These are phyloP conservation scores for Dendrobium officinale DNA, from an alignment of 106 monocot species.

Conservation along the genomic window DNA sequence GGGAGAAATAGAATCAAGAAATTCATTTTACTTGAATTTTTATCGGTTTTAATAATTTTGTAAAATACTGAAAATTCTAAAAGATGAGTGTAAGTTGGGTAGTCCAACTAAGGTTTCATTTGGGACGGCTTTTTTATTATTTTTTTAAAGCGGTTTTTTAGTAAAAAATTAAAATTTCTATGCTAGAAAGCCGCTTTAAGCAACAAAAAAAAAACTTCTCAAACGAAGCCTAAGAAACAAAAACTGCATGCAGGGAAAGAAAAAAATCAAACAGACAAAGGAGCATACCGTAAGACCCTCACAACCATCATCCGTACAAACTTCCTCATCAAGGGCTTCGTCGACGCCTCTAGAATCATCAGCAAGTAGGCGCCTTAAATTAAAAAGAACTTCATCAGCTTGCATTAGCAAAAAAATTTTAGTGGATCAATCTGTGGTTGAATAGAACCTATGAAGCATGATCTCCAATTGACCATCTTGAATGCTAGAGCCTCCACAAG, in stretches of 20 bases:
- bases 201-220: too few relatives aligned
- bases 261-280: neutral
- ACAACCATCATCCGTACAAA: constrained; percentile 35
- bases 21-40: neutral
- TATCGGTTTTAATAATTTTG: neutral
- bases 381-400: neutral
- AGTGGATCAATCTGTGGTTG: neutral
- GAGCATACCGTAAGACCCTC: constrained; percentile 47
- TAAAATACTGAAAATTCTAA: neutral
- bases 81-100: neutral
- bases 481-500: constrained; percentile 63
- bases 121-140: too few relatives aligned
- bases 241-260: neutral
- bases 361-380: constrained; percentile 35
- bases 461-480: constrained; percentile 62
- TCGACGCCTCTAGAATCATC: constrained; percentile 60
- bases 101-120: neutral
- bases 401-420: neutral
- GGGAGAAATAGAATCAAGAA: neutral
- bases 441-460: constrained; percentile 58
- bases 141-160: too few relatives aligned
- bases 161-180: too few relatives aligned
- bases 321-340: constrained; percentile 64
- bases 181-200: too few relatives aligned
- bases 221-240: neutral